Conservation (phyloP, 2,329 filamentous ascomycete genomes). For the Orbilia brochopaga region DNA sequence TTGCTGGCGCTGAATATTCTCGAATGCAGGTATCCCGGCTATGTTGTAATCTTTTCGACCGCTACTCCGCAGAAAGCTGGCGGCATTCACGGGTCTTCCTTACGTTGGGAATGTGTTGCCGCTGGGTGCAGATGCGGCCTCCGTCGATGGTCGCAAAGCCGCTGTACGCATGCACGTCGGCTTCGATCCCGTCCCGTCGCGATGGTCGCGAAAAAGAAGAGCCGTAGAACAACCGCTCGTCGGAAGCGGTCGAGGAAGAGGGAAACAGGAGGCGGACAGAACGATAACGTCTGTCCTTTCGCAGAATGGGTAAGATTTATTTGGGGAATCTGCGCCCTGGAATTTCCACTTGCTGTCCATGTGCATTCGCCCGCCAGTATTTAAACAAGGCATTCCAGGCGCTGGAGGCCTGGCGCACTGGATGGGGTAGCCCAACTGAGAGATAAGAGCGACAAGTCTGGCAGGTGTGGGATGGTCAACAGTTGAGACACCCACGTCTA, state of each 20-base stretch:
- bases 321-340: slow-evolving; percentile 28
- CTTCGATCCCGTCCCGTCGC: neutral
- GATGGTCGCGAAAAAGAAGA: neutral
- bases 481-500: slow-evolving; percentile 36
- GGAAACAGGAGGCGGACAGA: neutral
- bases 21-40: no score
- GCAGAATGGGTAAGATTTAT: neutral
- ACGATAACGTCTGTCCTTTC: neutral
- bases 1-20: slow-evolving; percentile 4
- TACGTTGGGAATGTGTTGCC: slow-evolving; percentile 1
- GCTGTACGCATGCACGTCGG: neutral
- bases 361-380: slow-evolving; percentile 22
- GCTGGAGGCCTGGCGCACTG: slow-evolving; percentile 48
- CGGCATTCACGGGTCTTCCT: no score
- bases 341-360: slow-evolving; percentile 18
- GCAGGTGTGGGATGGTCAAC: slow-evolving; percentile 37
- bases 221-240: neutral
- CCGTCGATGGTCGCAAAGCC: neutral
- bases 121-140: neutral
- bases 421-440: slow-evolving; percentile 47
- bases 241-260: neutral
- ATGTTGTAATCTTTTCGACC: no score
- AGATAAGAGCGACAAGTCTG: slow-evolving; percentile 43
- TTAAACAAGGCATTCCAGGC: slow-evolving; percentile 38
- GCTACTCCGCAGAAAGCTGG: neutral